Evolutionary conservation across 2,329 filamentous ascomycete genomes (phyloP).

Genomic region (Ascochyta clinopodiicola): DNA sequence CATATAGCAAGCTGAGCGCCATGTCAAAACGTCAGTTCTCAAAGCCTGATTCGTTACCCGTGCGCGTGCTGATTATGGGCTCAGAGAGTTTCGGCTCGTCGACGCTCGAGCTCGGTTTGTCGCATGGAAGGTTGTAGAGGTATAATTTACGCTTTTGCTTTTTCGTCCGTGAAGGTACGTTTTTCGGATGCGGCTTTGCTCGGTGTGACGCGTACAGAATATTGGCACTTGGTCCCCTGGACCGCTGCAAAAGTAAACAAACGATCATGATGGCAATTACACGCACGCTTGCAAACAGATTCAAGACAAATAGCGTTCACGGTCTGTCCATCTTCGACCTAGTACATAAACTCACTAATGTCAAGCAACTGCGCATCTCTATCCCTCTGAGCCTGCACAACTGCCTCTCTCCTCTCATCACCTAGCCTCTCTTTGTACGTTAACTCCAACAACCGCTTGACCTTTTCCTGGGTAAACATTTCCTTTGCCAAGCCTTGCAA

Average conservation of each 20-base stretch:
- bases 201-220: neutral
- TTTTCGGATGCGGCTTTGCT: neutral
- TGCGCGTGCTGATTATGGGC: too few relatives aligned
- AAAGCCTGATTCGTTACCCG: neutral
- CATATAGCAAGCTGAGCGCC: neutral
- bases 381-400: conserved; percentile 68
- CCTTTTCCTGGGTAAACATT: conserved; percentile 47
- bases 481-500: conserved; percentile 32
- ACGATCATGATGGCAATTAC: neutral
- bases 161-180: neutral
- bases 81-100: neutral
- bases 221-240: too few relatives aligned
- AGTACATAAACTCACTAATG: conserved; percentile 73
- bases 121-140: neutral
- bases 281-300: neutral
- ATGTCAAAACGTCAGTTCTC: neutral
- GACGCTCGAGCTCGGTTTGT: neutral
- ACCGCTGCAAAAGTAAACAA: neutral
- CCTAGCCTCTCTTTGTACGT: conserved; percentile 59
- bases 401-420: conserved; percentile 71
- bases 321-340: neutral
- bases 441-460: conserved; percentile 52
- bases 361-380: conserved; percentile 74
- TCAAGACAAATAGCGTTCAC: neutral
- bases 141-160: neutral